Evolutionary conservation across 208 protist genomes (phyloP).

Genomic region (Porcisia deanei): DNA sequence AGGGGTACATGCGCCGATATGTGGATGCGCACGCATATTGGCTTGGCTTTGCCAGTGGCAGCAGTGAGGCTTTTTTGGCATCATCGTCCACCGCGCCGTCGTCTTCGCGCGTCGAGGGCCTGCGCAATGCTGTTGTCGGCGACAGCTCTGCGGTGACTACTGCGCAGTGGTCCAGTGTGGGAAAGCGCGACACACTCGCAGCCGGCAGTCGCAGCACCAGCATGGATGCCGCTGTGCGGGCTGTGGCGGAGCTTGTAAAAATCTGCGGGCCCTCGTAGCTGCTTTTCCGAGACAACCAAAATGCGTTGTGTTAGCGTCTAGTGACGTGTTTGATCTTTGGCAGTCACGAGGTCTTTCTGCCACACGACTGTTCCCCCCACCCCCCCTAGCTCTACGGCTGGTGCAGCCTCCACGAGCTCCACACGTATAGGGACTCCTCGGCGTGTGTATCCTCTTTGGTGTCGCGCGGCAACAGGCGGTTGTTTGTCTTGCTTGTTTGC

Average conservation of each 20-base stretch:
- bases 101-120: constrained; percentile 29
- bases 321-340: not conserved
- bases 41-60: constrained; percentile 80
- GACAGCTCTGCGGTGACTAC: constrained; percentile 66
- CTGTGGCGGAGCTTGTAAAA: constrained; percentile 34
- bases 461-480: too few relatives aligned
- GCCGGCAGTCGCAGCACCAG: constrained; percentile 59
- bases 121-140: constrained; percentile 65
- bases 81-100: constrained; percentile 4
- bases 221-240: constrained; percentile 47
- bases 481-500: too few relatives aligned
- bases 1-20: constrained; percentile 72
- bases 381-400: too few relatives aligned
- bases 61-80: constrained; percentile 44
- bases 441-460: too few relatives aligned
- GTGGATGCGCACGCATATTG: constrained; percentile 72
- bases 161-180: constrained; percentile 31
- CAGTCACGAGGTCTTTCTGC: too few relatives aligned
- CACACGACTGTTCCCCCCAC: too few relatives aligned
- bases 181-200: constrained; percentile 38
- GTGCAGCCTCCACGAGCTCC: too few relatives aligned
- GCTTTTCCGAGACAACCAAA: not conserved
- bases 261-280: not conserved
- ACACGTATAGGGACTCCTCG: too few relatives aligned
- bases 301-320: not conserved